phyloP scores from a whole-genome alignment of 768 basidiomycete species.

The Polyporus arcularius region DNA sequence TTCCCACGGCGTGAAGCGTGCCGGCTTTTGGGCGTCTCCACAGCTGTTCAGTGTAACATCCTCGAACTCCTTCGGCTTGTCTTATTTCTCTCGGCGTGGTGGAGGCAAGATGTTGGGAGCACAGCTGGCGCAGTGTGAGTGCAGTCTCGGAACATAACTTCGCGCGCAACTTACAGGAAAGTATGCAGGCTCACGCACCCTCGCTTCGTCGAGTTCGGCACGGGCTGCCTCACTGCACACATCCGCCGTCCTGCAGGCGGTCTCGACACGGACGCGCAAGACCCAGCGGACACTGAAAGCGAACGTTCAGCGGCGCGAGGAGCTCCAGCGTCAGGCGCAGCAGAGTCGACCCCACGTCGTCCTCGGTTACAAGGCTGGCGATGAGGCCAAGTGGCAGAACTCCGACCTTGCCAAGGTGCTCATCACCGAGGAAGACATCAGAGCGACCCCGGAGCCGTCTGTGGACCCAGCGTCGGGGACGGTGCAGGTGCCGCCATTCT shows the following conservation, averaged over 20 bases:
- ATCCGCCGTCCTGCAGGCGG: constrained; percentile 39
- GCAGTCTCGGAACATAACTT: background rate
- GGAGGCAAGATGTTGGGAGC: constrained; percentile 25
- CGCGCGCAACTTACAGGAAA: constrained; percentile 7
- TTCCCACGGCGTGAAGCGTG: constrained; percentile 41
- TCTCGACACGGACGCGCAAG: constrained; percentile 33
- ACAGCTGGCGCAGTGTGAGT: constrained; percentile 31
- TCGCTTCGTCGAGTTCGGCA: constrained; percentile 42
- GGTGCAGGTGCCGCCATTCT: constrained; percentile 50
- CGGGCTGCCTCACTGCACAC: constrained; percentile 47
- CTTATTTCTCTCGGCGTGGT: constrained; percentile 12
- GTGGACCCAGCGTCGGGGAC: constrained; percentile 30
- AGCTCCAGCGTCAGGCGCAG: constrained; percentile 38
- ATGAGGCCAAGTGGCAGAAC: constrained; percentile 66
- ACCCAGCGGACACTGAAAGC: constrained; percentile 41
- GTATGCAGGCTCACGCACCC: constrained; percentile 34
- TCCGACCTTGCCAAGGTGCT: constrained; percentile 67
- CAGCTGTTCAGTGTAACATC: background rate
- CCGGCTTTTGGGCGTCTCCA: constrained; percentile 2
- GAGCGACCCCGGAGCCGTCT: constrained; percentile 14
- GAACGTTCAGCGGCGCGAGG: constrained; percentile 49
- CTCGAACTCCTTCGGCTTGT: constrained; percentile 2
- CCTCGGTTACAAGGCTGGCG: constrained; percentile 67
- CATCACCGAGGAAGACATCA: constrained; percentile 49
- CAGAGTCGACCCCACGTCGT: constrained; percentile 63